These are phyloP conservation scores for Botryotinia calthae DNA, from an alignment of 2,329 filamentous ascomycete species.

Conservation along the genomic window DNA sequence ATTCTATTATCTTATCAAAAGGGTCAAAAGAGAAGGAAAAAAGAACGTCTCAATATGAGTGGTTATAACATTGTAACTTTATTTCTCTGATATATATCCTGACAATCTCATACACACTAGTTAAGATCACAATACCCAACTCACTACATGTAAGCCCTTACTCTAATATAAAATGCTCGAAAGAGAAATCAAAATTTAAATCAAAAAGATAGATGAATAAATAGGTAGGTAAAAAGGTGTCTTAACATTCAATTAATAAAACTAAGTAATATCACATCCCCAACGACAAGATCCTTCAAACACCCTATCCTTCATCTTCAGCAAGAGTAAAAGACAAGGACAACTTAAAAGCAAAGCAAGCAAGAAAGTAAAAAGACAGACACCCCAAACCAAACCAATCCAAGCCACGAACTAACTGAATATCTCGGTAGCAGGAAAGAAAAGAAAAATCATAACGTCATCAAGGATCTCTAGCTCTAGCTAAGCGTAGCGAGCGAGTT, in stretches of 20 bases:
- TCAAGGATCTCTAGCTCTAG: conserved; percentile 10
- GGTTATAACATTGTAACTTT: too few species aligned
- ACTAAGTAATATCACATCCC: background rate
- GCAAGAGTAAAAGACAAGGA: background rate
- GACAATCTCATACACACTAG: too few species aligned
- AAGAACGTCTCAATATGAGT: too few species aligned
- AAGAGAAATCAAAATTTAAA: background rate
- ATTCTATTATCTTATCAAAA: too few species aligned
- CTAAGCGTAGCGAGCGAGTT: conserved; percentile 7
- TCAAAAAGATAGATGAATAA: background rate
- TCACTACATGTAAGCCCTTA: background rate
- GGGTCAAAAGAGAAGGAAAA: too few species aligned
- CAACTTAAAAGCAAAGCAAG: background rate
- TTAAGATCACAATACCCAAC: too few species aligned
- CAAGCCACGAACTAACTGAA: background rate
- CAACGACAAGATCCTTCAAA: background rate
- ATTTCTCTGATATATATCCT: too few species aligned
- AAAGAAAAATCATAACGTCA: conserved; percentile 1
- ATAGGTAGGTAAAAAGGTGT: background rate
- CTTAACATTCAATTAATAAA: background rate
- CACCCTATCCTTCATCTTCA: background rate
- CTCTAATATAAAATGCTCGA: too few species aligned
- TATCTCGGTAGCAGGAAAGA: background rate
- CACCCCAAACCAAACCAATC: background rate
- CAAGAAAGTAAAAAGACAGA: background rate